Conservation (phyloP, 208 protist genomes). For the Trypanosoma conorhini region DNA sequence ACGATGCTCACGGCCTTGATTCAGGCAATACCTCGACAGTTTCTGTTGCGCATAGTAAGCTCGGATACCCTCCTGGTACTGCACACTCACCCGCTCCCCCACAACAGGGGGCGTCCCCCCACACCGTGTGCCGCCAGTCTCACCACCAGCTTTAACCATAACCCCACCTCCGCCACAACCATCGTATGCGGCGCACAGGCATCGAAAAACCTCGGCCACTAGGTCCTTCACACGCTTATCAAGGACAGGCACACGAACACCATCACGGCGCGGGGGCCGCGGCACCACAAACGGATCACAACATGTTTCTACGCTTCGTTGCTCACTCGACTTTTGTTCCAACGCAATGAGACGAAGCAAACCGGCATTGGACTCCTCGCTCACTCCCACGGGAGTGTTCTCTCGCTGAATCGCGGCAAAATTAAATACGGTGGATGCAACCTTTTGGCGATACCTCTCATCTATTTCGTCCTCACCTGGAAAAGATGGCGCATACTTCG, state of each 20-base stretch:
- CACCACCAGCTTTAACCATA: neutral
- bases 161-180: neutral
- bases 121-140: neutral
- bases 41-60: constrained; percentile 87
- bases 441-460: neutral
- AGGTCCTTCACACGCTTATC: constrained; percentile 46
- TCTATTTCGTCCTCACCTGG: neutral
- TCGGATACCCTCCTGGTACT: constrained; percentile 78
- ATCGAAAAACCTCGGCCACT: constrained; percentile 75
- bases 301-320: neutral
- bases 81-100: constrained; percentile 51
- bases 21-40: constrained; percentile 70
- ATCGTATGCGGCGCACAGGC: constrained; percentile 57
- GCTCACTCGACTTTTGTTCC: neutral
- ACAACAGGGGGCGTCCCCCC: constrained; percentile 27
- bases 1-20: constrained; percentile 56
- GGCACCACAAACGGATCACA: constrained; percentile 42
- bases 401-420: constrained; percentile 41
- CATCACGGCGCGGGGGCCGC: constrained; percentile 47
- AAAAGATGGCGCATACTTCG: constrained; percentile 8
- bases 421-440: constrained; percentile 30
- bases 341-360: constrained; percentile 8
- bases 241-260: constrained; percentile 42
- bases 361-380: neutral
- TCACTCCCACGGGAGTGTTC: neutral